These are phyloP conservation scores for Acanthamoeba polyphaga DNA, from an alignment of 208 protist species.

Conservation along the genomic window DNA sequence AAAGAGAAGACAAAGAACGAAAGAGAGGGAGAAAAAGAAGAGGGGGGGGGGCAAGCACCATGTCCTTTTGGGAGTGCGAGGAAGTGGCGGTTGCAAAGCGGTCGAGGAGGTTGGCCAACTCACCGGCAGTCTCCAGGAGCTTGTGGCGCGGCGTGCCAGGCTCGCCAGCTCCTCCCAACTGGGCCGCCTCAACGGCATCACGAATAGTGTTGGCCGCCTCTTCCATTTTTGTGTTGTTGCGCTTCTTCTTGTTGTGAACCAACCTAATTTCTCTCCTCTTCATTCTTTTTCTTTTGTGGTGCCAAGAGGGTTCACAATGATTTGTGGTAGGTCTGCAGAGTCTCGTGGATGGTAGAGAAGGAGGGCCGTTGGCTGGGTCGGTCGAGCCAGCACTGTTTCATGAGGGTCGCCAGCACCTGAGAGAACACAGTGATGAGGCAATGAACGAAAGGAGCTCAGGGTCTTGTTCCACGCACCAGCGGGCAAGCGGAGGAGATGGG, in stretches of 20 bases:
- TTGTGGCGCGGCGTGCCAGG: neutral
- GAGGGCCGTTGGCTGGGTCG: slow-evolving; percentile 35
- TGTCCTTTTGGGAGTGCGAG: slow-evolving; percentile 13
- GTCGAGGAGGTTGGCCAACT: slow-evolving; percentile 10
- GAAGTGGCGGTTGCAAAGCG: neutral
- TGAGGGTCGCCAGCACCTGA: neutral
- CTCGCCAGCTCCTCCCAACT: neutral
- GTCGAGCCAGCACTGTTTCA: slow-evolving; percentile 43
- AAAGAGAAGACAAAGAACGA: neutral
- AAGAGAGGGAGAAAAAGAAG: neutral
- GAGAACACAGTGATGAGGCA: neutral
- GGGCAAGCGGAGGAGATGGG: slow-evolving; percentile 9
- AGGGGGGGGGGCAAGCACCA: neutral
- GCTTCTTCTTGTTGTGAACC: neutral
- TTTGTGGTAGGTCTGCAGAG: neutral
- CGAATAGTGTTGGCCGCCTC: neutral
- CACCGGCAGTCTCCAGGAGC: neutral
- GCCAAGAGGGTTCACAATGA: neutral
- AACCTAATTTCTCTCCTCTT: neutral
- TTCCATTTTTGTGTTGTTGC: neutral
- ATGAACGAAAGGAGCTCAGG: neutral
- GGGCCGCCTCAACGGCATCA: slow-evolving; percentile 10
- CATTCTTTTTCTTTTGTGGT: neutral
- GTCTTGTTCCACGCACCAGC: neutral
- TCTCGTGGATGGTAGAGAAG: slow-evolving; percentile 34